Evolutionary conservation across 495 filamentous ascomycete species (phyloP), one percentile per base, ranked within the genome.

Genomic region (Clohesyomyces aquaticus): DNA sequence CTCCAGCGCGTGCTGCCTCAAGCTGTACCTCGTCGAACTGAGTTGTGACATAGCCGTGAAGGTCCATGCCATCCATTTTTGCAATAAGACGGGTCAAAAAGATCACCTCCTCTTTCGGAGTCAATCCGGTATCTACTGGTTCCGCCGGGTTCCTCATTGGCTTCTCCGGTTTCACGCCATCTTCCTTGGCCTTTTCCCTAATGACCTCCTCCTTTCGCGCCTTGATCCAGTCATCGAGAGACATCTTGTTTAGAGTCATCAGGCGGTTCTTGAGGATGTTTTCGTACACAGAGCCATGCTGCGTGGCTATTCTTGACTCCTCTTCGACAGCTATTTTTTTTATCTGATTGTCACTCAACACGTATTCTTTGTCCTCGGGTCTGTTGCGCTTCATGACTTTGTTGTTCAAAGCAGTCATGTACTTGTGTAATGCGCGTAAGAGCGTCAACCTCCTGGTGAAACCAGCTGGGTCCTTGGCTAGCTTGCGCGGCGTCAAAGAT

Each of bases 261-360:
- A 97, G 90, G 21, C 85, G 84, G 64, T 88, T 86, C 68, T 90
- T 93, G 72, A 98, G 85, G 9, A 91, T 75, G 70, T 93, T 94
- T 2, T 79, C 77, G 68, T 99, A 98, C 64, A 97, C 85, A 19
- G 77, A 67, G 0, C 80, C 77, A 57, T 85, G 85, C 12, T 86
- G 83, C 8, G 74, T 83, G 0, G 92, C 91, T 25, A 87, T 74
- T 55, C 83, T 86, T 69, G 96, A 87, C 74, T 99, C 94, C 55
- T 92, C 86, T 64, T 97, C 91, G 1, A 97, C 77, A 1, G 91
- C 88, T 74, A 89, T 82, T 41, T 82, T 83, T 8, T 96, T 85
- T 22, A 98, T 77, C 59, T 90, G 85, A 66, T 91, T 84, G 0
- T 83, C 74, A 1, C 82, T 85, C 2, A 94, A 76, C 11, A 85